Base-by-base conservation (phyloP, 2,329 filamentous ascomycete species). In the Canariomyces notabilis region DNA sequence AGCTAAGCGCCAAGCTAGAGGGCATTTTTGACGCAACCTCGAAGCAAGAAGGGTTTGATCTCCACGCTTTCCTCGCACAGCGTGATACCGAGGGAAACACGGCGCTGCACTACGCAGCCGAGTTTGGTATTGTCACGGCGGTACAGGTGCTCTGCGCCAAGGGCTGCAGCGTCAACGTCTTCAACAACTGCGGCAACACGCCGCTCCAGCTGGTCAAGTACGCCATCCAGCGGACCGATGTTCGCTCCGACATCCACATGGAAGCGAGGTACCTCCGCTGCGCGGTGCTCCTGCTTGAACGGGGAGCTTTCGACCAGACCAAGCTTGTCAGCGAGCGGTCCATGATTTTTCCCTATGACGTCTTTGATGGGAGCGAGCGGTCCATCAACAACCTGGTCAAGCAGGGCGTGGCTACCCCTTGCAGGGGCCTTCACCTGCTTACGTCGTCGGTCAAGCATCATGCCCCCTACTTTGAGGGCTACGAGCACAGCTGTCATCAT, bases 161-260 rank as follows among this genome's bases (percentile, higher is more conserved):
- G 33, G 51, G 49, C 19, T 52, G 51, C 7, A 42, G 46, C 16
- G 55, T 59, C 42, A 59, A 58, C 44, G 54, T 53, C 5, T 58
- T 59, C 44, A 59, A 59, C 50, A 59, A 59, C 49, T 59, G 57
- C 46, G 57, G 57, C 48, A 59, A 59, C 47, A 59, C 57, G 16
- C 55, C 57, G 14, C 50, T 59, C 31, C 57, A 59, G 46, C 55
- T 59, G 3, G 48, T 59, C 42, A 59, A 59, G 42, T 59, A 57
- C 37, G 57, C 55, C 44, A 59, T 59, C 18, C 57, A 59, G 36
- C 52, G 57, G 4, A 59, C 57, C 32, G 57, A 59, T 32, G 57
- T 59, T 12, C 47, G 54, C n/a, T 55, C 55, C n/a, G 57, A 59
- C 36, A 56, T 59, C 20, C 56, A 59, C 52, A 59, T 59, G 57